Base-by-base conservation (phyloP, 441 rosid species). In the Erodium moschatum region DNA sequence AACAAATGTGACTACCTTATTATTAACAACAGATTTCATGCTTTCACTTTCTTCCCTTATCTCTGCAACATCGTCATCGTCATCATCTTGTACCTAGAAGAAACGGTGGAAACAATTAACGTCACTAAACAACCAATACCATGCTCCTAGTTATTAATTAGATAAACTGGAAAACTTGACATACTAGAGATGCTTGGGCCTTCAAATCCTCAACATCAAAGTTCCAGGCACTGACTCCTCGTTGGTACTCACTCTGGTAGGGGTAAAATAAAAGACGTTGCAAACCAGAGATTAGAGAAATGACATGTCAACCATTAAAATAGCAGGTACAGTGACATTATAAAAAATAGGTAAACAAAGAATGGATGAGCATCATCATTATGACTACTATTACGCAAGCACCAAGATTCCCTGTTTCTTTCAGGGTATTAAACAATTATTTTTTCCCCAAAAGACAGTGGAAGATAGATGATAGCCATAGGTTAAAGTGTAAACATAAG, bases 171-270 rank as follows among this genome's bases (percentile, higher is more conserved):
- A 62, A 21, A 74, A 65, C 66, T 70, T 27, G 15, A 62, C 86
- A 79, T 83, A 95, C 99, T 70, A 92, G 80, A 16, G 97, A 24
- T 24, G 27, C 27, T 24, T 24, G 27, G 27, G 27, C 27, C 27
- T 24, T 24, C 27, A 24, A 24, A 87, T 24, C 27, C 27, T 24
- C 27, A 24, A 95, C 64, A 73, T 95, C 96, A 73, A 95, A 95
- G 75, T 95, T 89, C 99, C 99, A 95, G 73, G 99, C 96, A 81
- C 99, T 95, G 70, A 95, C 97, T 78, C 99, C 99, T 79, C 96
- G 81, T 72, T 95, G 87, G 81, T 92, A 95, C 81, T 92, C 99
- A 70, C 97, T 92, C 97, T 95, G 85, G 75, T 72, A 15, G 80
- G 11, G 31, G 69, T 9, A 75, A 42, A 54, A 54, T 54, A 54